Conservation (phyloP, 129 eudicot species). For the Saposhnikovia divaricata region DNA sequence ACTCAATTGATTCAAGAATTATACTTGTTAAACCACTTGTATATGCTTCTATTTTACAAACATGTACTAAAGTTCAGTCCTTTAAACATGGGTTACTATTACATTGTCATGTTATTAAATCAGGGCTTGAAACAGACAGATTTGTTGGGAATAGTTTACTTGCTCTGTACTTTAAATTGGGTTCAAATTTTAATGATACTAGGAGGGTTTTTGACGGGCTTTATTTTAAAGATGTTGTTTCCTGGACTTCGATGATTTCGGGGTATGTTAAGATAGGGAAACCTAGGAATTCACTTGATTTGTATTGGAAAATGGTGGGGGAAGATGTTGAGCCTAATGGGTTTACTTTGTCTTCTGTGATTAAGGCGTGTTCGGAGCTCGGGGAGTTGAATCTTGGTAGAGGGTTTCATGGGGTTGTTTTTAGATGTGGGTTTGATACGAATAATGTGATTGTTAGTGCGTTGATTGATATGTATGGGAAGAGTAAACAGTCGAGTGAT, state of each 20-base stretch:
- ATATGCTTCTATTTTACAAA: slow-evolving; percentile 62
- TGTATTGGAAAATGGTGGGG: slow-evolving; percentile 44
- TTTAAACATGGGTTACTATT: slow-evolving; percentile 53
- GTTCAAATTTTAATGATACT: slow-evolving; percentile 32
- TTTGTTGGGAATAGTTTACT: slow-evolving; percentile 76
- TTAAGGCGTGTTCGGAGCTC: slow-evolving; percentile 62
- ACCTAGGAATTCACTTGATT: slow-evolving; percentile 28
- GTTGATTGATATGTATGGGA: slow-evolving; percentile 80
- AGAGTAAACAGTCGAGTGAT: slow-evolving; percentile 23
- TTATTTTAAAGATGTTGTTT: slow-evolving; percentile 50
- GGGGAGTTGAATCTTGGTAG: slow-evolving; percentile 45
- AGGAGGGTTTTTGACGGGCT: slow-evolving; percentile 48
- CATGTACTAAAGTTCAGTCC: slow-evolving; percentile 34
- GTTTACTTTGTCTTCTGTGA: slow-evolving; percentile 68
- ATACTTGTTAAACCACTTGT: slow-evolving; percentile 48
- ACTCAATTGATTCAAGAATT: slow-evolving; percentile 20
- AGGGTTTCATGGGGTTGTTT: slow-evolving; percentile 59
- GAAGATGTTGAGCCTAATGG: slow-evolving; percentile 57
- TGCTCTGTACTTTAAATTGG: slow-evolving; percentile 63
- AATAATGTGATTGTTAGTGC: slow-evolving; percentile 54
- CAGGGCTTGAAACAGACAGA: slow-evolving; percentile 58
- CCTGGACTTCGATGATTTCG: slow-evolving; percentile 83
- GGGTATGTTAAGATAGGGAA: slow-evolving; percentile 53
- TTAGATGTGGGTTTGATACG: slow-evolving; percentile 48
- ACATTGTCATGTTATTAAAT: slow-evolving; percentile 56